Percentiles rank a stretch among this genome's conserved stretches.
These are phyloP conservation scores for Carex arenaria DNA, from an alignment of 202 grass and related monocot genomes.

Conservation along the genomic window DNA sequence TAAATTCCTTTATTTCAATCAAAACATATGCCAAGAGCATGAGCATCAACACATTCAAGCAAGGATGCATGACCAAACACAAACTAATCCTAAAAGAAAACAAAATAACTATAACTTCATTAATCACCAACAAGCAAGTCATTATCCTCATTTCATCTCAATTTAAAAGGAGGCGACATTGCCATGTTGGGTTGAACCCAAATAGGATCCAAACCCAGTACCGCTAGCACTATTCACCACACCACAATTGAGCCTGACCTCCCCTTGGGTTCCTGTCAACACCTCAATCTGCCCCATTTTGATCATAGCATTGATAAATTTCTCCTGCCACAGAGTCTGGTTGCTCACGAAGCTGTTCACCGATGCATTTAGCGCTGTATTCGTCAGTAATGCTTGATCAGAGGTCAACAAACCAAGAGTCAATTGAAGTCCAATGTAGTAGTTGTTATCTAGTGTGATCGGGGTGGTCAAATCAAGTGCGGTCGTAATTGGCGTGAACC, in stretches of 20 bases:
- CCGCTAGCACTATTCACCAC: conserved; percentile 38
- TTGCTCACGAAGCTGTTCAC: conserved; percentile 49
- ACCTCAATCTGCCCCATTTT: conserved; percentile 78
- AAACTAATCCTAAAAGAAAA: background rate
- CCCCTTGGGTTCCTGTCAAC: conserved; percentile 42
- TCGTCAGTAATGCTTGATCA: conserved; percentile 55
- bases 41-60: background rate
- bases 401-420: conserved; percentile 68
- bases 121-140: background rate
- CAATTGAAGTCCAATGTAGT: conserved; percentile 58
- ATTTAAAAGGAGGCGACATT: conserved; percentile 2
- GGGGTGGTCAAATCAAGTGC: conserved; percentile 45
- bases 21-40: background rate
- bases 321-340: conserved; percentile 59
- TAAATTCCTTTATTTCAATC: background rate
- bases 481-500: conserved; percentile 26
- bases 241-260: conserved; percentile 71
- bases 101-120: background rate
- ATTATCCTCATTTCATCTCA: background rate
- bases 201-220: background rate
- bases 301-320: conserved; percentile 59
- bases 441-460: conserved; percentile 67
- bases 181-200: background rate
- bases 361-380: conserved; percentile 47
- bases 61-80: background rate